Evolutionary conservation across 495 filamentous ascomycete species (phyloP), one percentile per base, ranked within the genome.

Genomic region (Usnea hakonensis): DNA sequence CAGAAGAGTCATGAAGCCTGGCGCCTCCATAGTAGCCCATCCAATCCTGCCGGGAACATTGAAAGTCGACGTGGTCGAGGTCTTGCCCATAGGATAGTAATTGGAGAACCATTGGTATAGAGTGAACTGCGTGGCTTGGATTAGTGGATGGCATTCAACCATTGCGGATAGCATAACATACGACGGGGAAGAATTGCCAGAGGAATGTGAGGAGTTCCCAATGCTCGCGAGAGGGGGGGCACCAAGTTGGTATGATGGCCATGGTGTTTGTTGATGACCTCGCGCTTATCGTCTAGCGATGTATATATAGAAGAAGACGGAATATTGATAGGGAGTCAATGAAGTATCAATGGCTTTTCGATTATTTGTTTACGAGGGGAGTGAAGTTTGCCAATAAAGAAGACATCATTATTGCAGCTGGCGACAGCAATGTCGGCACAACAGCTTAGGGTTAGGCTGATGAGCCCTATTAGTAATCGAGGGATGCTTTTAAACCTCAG

Each of bases 11-110:
- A 89, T 63, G 56, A 91, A 88, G 55, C 88, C 90, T 21, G 86
- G 83, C 17, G 83, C 75, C 74, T 98, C 94, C 91, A 97, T 96
- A 6, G 82, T 78, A 9, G 84, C 81, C 94, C 94, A 98, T 58
- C 81, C 90, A 35, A 89, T 76, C 64, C 88, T 88, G 64, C 94
- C 94, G n/a, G 91, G 90, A 33, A 97, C 70, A 73, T 98, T 97
- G 74, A 95, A 77, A 19, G 75, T 76, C 44, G 85, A 90, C 6
- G 73, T 63, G 13, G 79, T 75, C 13, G 90, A 95, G n/a, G 90
- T 94, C 74, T 97, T 97, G 65, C 94, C 94, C 75, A 85, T 83
- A 36, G 79, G 80, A 72, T 91, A 87, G 76, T 79, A 90, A 36
- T 81, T 74, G 11, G 76, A 63, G 26, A 83, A 19, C 86, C 85